Conservation (phyloP, 2,329 filamentous ascomycete genomes). For the Colletotrichum truncatum region DNA sequence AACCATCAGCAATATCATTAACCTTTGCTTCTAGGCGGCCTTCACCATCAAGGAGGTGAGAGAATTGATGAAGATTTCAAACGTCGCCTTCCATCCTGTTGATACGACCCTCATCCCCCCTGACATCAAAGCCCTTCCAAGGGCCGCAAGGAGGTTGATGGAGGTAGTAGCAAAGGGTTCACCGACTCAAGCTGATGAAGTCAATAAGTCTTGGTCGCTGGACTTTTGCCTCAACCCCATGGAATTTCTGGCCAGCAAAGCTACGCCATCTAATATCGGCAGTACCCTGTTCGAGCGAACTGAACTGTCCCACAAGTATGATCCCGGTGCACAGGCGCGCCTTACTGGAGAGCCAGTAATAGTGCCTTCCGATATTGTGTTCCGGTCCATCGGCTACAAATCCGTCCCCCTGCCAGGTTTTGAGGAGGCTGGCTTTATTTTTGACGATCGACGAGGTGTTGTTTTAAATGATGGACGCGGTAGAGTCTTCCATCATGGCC, state of each 20-base stretch:
- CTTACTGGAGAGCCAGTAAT: conserved; percentile 59
- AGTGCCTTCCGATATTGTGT: conserved; percentile 77
- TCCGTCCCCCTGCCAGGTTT: conserved; percentile 82
- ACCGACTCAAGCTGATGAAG: conserved; percentile 52
- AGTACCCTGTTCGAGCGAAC: conserved; percentile 75
- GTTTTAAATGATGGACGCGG: conserved; percentile 86
- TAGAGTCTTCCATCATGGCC: conserved; percentile 63
- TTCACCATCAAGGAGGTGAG: conserved; percentile 96
- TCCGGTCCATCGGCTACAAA: conserved; percentile 95
- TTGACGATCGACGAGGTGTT: conserved; percentile 77
- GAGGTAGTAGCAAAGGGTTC: conserved; percentile 85
- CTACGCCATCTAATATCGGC: conserved; percentile 60
- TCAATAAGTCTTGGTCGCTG: conserved; percentile 80
- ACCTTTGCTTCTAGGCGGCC: conserved; percentile 70
- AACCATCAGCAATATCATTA: too few species aligned
- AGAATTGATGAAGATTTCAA: conserved; percentile 82
- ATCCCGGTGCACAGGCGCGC: conserved; percentile 56
- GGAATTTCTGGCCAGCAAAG: conserved; percentile 65
- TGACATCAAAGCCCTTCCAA: conserved; percentile 74
- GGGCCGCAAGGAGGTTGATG: conserved; percentile 79
- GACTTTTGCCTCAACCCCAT: conserved; percentile 85
- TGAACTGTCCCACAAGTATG: conserved; percentile 63
- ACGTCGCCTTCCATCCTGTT: conserved; percentile 77
- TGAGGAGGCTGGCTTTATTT: conserved; percentile 76
- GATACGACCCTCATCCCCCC: conserved; percentile 72